Evolutionary conservation across 1,284 basidiomycete genomes (phyloP), one percentile per base, ranked within the genome.

Genomic region (Rhodofomes roseus): DNA sequence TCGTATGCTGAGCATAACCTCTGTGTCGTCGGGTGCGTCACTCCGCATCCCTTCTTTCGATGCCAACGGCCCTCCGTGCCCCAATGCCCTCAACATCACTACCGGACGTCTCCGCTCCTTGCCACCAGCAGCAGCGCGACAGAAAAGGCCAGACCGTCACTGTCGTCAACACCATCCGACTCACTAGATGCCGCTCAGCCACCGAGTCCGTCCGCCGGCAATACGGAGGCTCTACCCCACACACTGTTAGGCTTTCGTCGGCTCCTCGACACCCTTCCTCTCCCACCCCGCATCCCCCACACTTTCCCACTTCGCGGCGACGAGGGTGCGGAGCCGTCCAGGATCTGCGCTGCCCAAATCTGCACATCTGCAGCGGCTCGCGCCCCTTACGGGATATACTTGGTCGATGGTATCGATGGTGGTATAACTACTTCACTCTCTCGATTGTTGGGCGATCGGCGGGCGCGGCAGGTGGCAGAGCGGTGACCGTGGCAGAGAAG

Each of bases 91-190:
- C 16, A 31, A 34, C 29, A 52, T 16, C 20, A 52, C 20, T 25
- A 9, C 50, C 6, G 4, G 31, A 7, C 31, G 36, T 52, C 20
- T 6, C 29, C 22, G 20, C 27, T 22, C 46, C 16, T 18, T 16
- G 27, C 25, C 25, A 11, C 14, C 12, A 5, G 2, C 44, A 27
- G 1, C 14, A 34, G 31, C 22, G 25, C 25, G 29, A 9, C 46
- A 18, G 18, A 16, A 29, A 29, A 25, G 12, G 22, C 25, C 46
- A 48, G 25, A 48, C 16, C 31, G 34, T 52, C 50, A 52, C 31
- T 22, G 50, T 52, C 50, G 50, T 52, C 50, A 52, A 52, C 50
- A 52, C 50, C 29, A n/a, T 52, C 50, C 50, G 50, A 31, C 34
- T 11, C 7, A 2, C 20, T 14, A 16, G 25, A 48, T 25, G 27